Evolutionary conservation across 306 rosid species (phyloP).

Genomic region (Cucumis sativus): Cucumber_9930_V3 NC_026658.2:14571001-14571500

Average conservation of each 20-base stretch:
- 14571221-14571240: not conserved
- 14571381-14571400: not conserved
- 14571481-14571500: not conserved
- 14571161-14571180: constrained; percentile 47
- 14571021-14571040: constrained; percentile 58
- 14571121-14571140: constrained; percentile 61
- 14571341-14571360: not conserved
- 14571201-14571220: not conserved
- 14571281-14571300: not conserved
- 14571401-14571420: not conserved
- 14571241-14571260: not conserved
- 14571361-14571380: not conserved
- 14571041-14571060: constrained; percentile 63
- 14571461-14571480: not conserved
- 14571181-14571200: not conserved
- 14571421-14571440: no score
- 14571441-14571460: not conserved
- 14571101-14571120: constrained; percentile 52
- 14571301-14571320: no score
- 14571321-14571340: not conserved
- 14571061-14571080: constrained; percentile 62
- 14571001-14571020: constrained; percentile 55
- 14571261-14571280: not conserved
- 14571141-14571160: constrained; percentile 52
- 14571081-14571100: constrained; percentile 48